These are phyloP conservation scores for Climacium dendroides DNA, from an alignment of 225 moss, liverwort and hornwort genomes.

Conservation along the genomic window DNA sequence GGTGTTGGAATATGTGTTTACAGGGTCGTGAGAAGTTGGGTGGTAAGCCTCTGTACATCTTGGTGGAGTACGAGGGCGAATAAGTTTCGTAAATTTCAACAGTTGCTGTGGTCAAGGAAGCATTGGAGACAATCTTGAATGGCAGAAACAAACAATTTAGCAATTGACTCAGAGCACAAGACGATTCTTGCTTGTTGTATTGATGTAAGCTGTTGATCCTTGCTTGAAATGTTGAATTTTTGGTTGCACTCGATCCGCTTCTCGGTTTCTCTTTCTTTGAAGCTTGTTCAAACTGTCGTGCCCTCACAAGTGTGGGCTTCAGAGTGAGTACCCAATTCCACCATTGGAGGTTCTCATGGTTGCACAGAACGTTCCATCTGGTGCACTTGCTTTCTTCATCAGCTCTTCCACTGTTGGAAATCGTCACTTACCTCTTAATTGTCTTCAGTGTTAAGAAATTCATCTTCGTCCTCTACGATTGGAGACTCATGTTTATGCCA, in stretches of 20 bases:
- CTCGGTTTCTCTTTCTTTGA: not conserved
- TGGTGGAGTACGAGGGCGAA: constrained; percentile 82
- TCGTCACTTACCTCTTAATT: not conserved
- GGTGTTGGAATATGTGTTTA: not conserved
- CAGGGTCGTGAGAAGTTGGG: constrained; percentile 82
- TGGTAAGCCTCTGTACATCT: constrained; percentile 57
- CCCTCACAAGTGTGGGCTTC: not conserved
- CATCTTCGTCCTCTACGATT: not conserved
- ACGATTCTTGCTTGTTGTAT: not conserved
- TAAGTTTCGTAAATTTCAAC: not conserved
- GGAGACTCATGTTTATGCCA: not conserved
- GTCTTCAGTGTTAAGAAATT: not conserved
- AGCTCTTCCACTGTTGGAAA: not conserved
- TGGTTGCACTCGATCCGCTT: not conserved
- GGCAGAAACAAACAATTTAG: not conserved
- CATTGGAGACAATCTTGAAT: not conserved
- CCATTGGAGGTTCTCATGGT: not conserved
- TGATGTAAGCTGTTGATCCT: not conserved
- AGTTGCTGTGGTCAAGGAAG: not conserved
- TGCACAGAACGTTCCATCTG: not conserved
- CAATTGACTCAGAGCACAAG: not conserved
- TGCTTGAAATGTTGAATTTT: not conserved
- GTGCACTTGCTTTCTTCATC: not conserved
- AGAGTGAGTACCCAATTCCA: not conserved
- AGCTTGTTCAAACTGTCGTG: not conserved